Percentiles rank a stretch among this genome's conserved stretches.
Evolutionary conservation across 2,329 filamentous ascomycete genomes (phyloP).

Genomic region (Verticillium tricorpus): DNA sequence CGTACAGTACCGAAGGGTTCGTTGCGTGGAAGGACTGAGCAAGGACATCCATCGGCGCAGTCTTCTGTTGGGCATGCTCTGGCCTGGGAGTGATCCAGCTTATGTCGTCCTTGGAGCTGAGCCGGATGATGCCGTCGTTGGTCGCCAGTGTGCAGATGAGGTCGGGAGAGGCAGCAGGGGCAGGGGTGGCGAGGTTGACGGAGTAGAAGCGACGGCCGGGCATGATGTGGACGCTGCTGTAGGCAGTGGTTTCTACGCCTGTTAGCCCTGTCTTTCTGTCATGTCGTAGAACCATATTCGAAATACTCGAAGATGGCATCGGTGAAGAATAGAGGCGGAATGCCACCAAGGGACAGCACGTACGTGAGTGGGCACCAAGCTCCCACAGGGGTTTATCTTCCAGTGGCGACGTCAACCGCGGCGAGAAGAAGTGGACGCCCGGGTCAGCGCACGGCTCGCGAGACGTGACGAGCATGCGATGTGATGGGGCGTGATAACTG

Average conservation of each 20-base stretch:
- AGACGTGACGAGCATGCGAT: slow-evolving; percentile 38
- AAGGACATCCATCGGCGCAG: slow-evolving; percentile 33
- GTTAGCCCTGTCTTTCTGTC: not conserved
- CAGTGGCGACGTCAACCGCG: slow-evolving; percentile 21
- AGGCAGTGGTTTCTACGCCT: slow-evolving; percentile 9
- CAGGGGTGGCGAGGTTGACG: slow-evolving; percentile 37
- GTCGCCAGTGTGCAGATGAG: slow-evolving; percentile 31
- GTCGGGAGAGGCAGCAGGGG: slow-evolving; percentile 21
- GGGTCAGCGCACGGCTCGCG: slow-evolving; percentile 23
- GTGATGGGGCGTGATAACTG: slow-evolving; percentile 37
- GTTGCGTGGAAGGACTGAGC: slow-evolving; percentile 41
- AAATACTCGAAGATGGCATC: not conserved
- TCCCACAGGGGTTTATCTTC: slow-evolving; percentile 30
- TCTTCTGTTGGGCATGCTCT: slow-evolving; percentile 7
- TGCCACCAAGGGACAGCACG: slow-evolving; percentile 10
- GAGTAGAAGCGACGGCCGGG: slow-evolving; percentile 22
- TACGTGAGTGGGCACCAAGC: slow-evolving; percentile 26
- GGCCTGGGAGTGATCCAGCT: slow-evolving; percentile 26
- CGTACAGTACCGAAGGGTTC: slow-evolving; percentile 41
- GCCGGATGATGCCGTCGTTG: slow-evolving; percentile 38
- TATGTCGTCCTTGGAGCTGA: slow-evolving; percentile 25
- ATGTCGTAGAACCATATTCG: not conserved
- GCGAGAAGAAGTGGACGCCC: slow-evolving; percentile 33
- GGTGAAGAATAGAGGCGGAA: not conserved
- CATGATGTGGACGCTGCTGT: slow-evolving; percentile 25